These are phyloP conservation scores for Ogataea paradorogensis DNA, from an alignment of 805 yeast species.

Conservation along the genomic window DNA sequence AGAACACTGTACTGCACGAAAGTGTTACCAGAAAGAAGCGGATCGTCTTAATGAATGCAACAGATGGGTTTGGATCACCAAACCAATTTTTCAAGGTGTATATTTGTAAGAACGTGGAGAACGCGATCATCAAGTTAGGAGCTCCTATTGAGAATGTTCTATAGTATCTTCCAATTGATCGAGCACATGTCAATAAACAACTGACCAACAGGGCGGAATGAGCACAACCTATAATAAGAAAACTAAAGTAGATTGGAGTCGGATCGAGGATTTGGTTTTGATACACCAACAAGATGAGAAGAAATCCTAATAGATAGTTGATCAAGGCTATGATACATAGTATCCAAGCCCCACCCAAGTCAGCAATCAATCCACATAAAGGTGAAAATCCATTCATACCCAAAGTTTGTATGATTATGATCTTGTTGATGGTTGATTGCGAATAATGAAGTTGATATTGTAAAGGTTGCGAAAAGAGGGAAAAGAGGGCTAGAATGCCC, in stretches of 20 bases:
- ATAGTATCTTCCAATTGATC: conserved; percentile 60
- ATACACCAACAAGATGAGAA: conserved; percentile 41
- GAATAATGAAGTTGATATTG: conserved; percentile 54
- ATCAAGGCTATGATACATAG: conserved; percentile 59
- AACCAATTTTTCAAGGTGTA: conserved; percentile 23
- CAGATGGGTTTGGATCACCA: conserved; percentile 14
- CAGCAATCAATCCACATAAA: conserved; percentile 76
- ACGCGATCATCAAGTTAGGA: conserved; percentile 52
- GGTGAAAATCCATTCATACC: conserved; percentile 88
- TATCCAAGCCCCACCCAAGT: conserved; percentile 72
- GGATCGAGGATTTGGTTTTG: conserved; percentile 30
- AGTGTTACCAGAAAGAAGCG: conserved; percentile 23
- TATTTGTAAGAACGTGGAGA: conserved; percentile 32
- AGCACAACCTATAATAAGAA: conserved; percentile 63
- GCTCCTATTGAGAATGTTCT: conserved; percentile 80
- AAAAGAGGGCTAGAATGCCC: conserved; percentile 33
- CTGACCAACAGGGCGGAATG: conserved; percentile 68
- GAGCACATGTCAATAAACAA: conserved; percentile 74
- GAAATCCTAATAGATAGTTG: conserved; percentile 67
- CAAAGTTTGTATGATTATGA: conserved; percentile 69
- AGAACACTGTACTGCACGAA: conserved; percentile 16
- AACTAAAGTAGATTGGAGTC: conserved; percentile 44
- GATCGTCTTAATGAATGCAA: conserved; percentile 22
- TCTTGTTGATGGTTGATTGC: conserved; percentile 62
- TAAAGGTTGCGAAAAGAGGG: conserved; percentile 73